Base-by-base conservation (phyloP, 768 basidiomycete genomes). In the Phylloporus sp. region DNA sequence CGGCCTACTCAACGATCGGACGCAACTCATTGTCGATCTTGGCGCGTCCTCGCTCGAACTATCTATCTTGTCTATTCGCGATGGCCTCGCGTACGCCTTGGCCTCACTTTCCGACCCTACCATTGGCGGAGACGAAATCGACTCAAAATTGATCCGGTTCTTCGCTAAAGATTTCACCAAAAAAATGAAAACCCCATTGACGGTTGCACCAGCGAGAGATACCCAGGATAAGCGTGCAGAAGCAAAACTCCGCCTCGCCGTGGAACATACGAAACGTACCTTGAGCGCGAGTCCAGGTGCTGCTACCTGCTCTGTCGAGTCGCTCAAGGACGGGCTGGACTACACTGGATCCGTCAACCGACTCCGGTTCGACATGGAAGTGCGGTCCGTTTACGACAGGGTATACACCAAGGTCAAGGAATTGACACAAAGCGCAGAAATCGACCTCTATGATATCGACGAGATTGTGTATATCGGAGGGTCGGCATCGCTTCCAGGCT, bases 161-260 rank as follows among this genome's bases (percentile, higher is more conserved):
- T 97, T 99, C 69, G 84, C 89, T 47, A 85, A 92, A 65, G 95
- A 99, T 57, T 99, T 99, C 70, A 90, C 89, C 45, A 98, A 97
- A 73, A 99, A 97, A 75, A 94, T 88, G 16, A 92, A 91, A 69
- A 80, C 80, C 22, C 73, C 85, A 0, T 75, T 97, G 38, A 71
- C 78, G 9, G 77, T 92, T 15, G 80, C 75, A 48, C 84, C 86
- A 1, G 72, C 85, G 6, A 73, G 75, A 3, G 74, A 81, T 20
- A 58, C 73, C 16, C 73, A 75, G 28, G 88, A 94, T 70, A 77
- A 82, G 61, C 89, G 97, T 22, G 91, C 95, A 1, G 87, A 92
- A 62, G 90, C 92, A n/a, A 95, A 95, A 65, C 82, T 99, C 24
- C 81, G 88, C 10, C 82, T 98, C 20, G 92, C 94, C 7, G 82